Conservation (phyloP, 768 basidiomycete genomes). For the Ramaria sp. region DNA sequence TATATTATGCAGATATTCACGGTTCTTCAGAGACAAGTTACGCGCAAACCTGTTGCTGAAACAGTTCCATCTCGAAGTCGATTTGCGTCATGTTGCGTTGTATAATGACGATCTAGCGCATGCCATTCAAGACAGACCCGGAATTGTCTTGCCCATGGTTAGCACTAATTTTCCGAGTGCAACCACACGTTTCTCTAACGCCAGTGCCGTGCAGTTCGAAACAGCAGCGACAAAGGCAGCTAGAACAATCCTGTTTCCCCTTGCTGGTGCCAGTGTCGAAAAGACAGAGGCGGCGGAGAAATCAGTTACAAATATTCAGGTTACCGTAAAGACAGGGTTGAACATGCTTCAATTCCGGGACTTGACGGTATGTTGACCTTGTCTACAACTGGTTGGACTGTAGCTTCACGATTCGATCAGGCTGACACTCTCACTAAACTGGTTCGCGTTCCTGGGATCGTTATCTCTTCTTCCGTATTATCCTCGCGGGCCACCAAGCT, state of each 20-base stretch:
- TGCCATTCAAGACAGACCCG: constrained; percentile 79
- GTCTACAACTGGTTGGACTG: background rate
- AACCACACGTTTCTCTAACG: background rate
- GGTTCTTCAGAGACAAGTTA: constrained; percentile 58
- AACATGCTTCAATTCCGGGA: constrained; percentile 93
- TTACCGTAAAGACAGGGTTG: constrained; percentile 80
- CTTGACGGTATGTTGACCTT: constrained; percentile 46
- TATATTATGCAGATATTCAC: background rate
- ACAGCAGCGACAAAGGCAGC: constrained; percentile 81
- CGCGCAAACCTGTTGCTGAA: constrained; percentile 84
- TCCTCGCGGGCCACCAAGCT: constrained; percentile 89
- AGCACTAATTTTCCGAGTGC: constrained; percentile 16
- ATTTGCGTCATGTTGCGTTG: constrained; percentile 38
- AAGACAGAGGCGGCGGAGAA: constrained; percentile 37
- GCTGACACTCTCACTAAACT: constrained; percentile 91
- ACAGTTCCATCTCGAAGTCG: constrained; percentile 78
- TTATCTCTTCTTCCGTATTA: constrained; percentile 91
- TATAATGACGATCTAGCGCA: constrained; percentile 95
- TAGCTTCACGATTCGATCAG: constrained; percentile 14
- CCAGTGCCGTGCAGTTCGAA: constrained; percentile 57
- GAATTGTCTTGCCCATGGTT: constrained; percentile 82
- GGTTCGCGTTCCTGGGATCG: constrained; percentile 94
- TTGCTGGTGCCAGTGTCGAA: constrained; percentile 41
- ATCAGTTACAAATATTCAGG: constrained; percentile 67
- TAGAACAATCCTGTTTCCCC: constrained; percentile 71